Conservation (phyloP, 306 rosid genomes). For the Cucumis sativus region DNA sequence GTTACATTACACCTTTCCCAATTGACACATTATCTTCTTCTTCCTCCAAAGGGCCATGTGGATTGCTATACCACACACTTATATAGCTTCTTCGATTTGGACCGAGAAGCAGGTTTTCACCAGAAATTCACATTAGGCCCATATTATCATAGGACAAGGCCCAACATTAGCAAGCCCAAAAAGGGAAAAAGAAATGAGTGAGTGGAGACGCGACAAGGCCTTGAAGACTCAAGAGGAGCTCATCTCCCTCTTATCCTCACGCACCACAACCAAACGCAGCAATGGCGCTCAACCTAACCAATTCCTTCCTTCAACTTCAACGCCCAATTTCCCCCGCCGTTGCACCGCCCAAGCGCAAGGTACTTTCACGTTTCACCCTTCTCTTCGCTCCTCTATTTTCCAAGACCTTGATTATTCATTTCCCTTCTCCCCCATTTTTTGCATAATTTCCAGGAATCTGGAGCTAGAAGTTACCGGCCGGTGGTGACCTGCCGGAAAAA, state of each 20-base stretch:
- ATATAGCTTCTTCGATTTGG: too few relatives aligned
- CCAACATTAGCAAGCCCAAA: background rate
- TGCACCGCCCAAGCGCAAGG: conserved; percentile 24
- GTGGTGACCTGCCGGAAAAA: conserved; percentile 73
- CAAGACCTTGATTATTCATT: background rate
- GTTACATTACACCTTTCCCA: too few relatives aligned
- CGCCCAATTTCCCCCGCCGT: background rate
- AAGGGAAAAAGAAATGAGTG: background rate
- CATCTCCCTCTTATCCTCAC: background rate
- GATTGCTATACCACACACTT: too few relatives aligned
- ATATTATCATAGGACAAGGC: background rate
- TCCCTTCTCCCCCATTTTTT: background rate
- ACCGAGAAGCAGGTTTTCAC: background rate
- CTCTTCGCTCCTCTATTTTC: background rate
- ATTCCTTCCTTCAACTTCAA: conserved; percentile 7
- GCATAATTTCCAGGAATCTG: conserved; percentile 13
- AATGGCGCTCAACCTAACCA: conserved; percentile 36
- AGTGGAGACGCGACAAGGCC: background rate
- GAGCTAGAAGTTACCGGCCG: conserved; percentile 11
- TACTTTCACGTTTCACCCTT: conserved; percentile 1
- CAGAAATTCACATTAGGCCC: background rate
- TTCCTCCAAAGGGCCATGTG: too few relatives aligned
- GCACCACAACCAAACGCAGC: background rate
- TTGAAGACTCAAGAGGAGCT: background rate
- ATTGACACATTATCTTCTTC: too few relatives aligned